phyloP scores from a whole-genome alignment of 768 basidiomycete genomes.

The Rhizopogon sp. region DNA sequence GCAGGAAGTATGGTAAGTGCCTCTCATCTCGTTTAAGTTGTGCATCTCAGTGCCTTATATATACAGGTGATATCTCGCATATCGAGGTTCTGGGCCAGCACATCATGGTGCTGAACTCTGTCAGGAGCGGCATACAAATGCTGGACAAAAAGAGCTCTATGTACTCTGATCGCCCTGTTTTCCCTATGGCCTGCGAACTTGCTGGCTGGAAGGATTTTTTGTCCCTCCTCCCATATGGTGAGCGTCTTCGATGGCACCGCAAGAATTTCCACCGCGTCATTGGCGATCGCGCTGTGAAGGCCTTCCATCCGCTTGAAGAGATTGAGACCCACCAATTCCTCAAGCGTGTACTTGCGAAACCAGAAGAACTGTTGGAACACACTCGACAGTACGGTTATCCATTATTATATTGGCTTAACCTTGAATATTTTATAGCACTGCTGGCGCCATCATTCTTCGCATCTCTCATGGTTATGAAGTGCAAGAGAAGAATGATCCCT shows the following conservation, averaged over 20 bases:
- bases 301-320: constrained; percentile 34
- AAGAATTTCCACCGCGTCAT: constrained; percentile 36
- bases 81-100: constrained; percentile 57
- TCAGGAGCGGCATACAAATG: constrained; percentile 49
- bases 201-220: constrained; percentile 30
- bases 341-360: constrained; percentile 32
- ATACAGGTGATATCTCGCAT: constrained; percentile 54
- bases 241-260: constrained; percentile 38
- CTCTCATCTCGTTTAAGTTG: not conserved
- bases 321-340: constrained; percentile 40
- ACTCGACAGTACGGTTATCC: constrained; percentile 33
- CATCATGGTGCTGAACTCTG: constrained; percentile 51
- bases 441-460: constrained; percentile 49
- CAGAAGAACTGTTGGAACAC: constrained; percentile 31
- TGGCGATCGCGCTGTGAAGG: constrained; percentile 33
- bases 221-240: constrained; percentile 34
- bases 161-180: constrained; percentile 59
- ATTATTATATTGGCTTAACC: not conserved
- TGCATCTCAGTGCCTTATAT: not conserved
- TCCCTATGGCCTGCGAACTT: constrained; percentile 35
- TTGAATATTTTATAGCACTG: constrained; percentile 27
- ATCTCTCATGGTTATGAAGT: constrained; percentile 56
- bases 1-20: constrained; percentile 35
- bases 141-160: constrained; percentile 62
- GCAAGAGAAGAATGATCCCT: constrained; percentile 45